Percentiles rank a stretch among this genome's conserved stretches.
Conservation (phyloP, 768 basidiomycete species). For the Phaffia tasmanica region DNA sequence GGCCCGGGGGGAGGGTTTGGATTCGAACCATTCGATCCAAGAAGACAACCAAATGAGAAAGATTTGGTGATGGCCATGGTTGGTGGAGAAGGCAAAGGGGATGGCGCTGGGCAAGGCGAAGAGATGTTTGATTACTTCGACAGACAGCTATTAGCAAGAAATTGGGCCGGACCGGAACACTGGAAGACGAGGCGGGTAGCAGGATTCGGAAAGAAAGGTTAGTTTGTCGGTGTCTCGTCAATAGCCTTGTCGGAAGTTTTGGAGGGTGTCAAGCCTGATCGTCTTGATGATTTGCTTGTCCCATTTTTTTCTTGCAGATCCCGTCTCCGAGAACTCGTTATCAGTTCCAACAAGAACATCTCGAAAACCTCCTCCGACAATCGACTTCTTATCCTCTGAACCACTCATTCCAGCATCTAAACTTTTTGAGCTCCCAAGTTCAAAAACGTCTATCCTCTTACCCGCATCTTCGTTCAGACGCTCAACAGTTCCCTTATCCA, state of each 20-base stretch:
- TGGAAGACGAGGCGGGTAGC: constrained; percentile 86
- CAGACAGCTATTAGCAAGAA: constrained; percentile 61
- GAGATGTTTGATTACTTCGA: constrained; percentile 80
- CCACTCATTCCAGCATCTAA: constrained; percentile 30
- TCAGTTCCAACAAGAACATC: constrained; percentile 5
- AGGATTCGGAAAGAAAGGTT: constrained; percentile 49
- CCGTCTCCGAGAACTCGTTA: constrained; percentile 8
- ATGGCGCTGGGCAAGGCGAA: constrained; percentile 40
- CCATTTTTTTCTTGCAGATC: neutral
- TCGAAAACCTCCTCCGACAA: constrained; percentile 33
- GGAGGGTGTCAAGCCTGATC: neutral
- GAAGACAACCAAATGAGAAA: constrained; percentile 54
- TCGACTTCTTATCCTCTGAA: constrained; percentile 40
- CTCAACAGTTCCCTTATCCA: neutral
- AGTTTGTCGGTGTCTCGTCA: constrained; percentile 30
- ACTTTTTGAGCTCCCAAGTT: constrained; percentile 32
- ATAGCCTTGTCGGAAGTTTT: neutral
- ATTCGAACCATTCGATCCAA: constrained; percentile 74
- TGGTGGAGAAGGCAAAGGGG: constrained; percentile 41
- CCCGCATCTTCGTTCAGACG: constrained; percentile 15
- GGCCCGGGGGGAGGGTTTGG: constrained; percentile 38
- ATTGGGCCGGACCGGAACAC: constrained; percentile 98
- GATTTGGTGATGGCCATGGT: constrained; percentile 81
- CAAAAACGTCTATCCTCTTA: constrained; percentile 31
- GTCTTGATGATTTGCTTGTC: neutral